Conservation (phyloP, 768 basidiomycete species). For the Mrakia hoshinonis region DNA sequence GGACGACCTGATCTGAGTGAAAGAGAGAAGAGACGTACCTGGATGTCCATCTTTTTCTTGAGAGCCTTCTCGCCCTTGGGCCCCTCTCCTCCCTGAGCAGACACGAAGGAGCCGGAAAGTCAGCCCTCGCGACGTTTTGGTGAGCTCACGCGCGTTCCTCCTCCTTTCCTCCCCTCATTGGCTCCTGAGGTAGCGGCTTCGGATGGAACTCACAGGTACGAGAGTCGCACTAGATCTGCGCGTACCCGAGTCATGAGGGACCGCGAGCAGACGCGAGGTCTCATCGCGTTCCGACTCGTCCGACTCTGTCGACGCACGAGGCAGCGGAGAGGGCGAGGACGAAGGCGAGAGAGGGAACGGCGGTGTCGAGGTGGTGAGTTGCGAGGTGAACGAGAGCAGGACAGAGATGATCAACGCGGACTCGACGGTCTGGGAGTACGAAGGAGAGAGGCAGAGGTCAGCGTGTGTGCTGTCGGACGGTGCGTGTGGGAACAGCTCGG, state of each 20-base stretch:
- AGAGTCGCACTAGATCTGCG: background rate
- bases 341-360: background rate
- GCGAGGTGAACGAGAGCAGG: constrained; percentile 29
- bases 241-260: background rate
- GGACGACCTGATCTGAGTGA: no score
- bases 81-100: background rate
- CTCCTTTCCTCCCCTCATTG: no score
- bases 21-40: background rate
- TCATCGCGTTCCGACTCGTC: constrained; percentile 5
- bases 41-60: constrained; percentile 24
- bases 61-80: constrained; percentile 6
- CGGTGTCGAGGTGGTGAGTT: constrained; percentile 22
- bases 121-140: no score
- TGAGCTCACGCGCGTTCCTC: no score
- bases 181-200: no score
- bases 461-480: no score
- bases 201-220: no score
- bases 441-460: background rate
- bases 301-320: background rate
- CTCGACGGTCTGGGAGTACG: constrained; percentile 14
- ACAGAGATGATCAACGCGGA: constrained; percentile 23
- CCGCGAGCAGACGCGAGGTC: background rate
- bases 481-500: background rate
- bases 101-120: background rate
- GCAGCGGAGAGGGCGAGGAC: background rate